Conservation (phyloP, 1,284 basidiomycete species). For the Ceratobasidium sp. region DNA sequence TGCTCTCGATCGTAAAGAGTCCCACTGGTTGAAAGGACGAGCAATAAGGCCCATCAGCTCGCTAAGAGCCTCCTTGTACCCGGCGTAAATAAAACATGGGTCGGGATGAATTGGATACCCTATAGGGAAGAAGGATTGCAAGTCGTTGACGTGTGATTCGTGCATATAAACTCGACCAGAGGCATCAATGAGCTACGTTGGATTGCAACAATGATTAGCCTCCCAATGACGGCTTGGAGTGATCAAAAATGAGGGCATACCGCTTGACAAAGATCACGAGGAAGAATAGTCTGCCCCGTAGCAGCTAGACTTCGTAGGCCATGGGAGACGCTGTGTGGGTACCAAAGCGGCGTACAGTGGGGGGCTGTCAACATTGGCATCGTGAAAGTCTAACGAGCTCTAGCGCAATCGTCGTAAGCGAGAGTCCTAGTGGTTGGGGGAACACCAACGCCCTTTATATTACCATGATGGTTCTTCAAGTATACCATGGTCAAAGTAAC, state of each 20-base stretch:
- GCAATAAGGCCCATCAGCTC: not conserved
- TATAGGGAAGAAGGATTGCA: not conserved
- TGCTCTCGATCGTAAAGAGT: not conserved
- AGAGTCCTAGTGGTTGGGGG: no score
- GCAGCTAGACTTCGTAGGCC: not conserved
- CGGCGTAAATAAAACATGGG: conserved; percentile 1
- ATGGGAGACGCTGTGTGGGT: conserved; percentile 7
- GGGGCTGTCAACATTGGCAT: conserved; percentile 19
- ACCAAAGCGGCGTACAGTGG: not conserved
- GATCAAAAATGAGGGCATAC: not conserved
- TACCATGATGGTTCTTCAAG: no score
- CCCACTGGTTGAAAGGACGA: not conserved
- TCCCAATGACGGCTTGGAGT: no score
- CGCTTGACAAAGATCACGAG: not conserved
- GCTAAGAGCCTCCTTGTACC: conserved; percentile 7
- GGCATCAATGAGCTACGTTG: not conserved
- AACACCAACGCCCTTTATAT: no score
- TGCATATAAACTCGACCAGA: conserved; percentile 1
- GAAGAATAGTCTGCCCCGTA: not conserved
- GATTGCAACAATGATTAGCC: not conserved
- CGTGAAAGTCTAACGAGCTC: not conserved
- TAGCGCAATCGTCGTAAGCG: no score
- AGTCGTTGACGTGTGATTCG: conserved; percentile 5
- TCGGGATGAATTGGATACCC: not conserved
- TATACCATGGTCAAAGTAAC: no score